phyloP scores from a whole-genome alignment of 805 yeast species.

The Zygotorulaspora florentina region DNA sequence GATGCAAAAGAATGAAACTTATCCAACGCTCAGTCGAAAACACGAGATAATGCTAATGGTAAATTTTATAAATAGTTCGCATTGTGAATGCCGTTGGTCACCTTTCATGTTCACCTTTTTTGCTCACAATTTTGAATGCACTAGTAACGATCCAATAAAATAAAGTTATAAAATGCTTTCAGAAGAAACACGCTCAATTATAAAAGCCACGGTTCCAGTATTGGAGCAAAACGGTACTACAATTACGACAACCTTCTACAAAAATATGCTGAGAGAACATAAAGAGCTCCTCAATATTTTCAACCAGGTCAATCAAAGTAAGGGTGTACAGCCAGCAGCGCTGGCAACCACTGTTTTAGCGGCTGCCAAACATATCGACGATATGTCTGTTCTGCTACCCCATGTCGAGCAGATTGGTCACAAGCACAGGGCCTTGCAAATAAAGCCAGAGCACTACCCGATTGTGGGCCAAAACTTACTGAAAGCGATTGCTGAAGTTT shows the following conservation, averaged over 20 bases:
- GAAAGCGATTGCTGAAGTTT: conserved; percentile 47
- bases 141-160: too few species aligned
- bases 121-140: too few species aligned
- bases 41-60: too few species aligned
- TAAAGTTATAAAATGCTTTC: conserved; percentile 25
- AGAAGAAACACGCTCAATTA: conserved; percentile 32
- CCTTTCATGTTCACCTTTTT: too few species aligned
- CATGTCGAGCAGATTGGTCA: conserved; percentile 57
- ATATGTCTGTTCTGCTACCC: conserved; percentile 47
- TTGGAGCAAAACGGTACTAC: conserved; percentile 52
- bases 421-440: conserved; percentile 63
- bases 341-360: conserved; percentile 57
- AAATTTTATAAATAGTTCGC: too few species aligned
- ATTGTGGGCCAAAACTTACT: conserved; percentile 59
- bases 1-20: too few species aligned
- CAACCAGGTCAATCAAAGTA: conserved; percentile 54
- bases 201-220: conserved; percentile 52
- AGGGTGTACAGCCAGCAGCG: conserved; percentile 56
- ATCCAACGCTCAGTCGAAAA: too few species aligned
- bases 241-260: conserved; percentile 52
- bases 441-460: conserved; percentile 61
- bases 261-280: conserved; percentile 48
- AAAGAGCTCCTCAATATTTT: conserved; percentile 58
- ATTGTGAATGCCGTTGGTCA: too few species aligned
- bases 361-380: conserved; percentile 61